Evolutionary conservation across 1,139 yeast species (phyloP).

Genomic region (Eremothecium sinecaudum): DNA sequence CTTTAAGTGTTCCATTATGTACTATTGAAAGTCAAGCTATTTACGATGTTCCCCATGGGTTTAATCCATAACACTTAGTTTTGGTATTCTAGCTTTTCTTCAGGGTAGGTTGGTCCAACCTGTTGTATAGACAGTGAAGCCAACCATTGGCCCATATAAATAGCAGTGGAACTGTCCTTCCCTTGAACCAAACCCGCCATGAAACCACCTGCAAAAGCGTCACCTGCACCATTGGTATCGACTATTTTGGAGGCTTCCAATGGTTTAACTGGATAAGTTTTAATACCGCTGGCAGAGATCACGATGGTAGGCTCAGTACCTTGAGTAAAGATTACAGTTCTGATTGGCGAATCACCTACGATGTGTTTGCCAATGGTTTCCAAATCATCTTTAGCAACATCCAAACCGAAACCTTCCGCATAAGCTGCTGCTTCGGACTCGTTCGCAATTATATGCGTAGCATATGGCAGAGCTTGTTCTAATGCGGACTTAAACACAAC

Average conservation of each 20-base stretch:
- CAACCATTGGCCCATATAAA: conserved; percentile 94
- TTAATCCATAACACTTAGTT: no score
- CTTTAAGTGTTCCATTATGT: no score
- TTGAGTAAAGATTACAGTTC: conserved; percentile 87
- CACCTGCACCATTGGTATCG: conserved; percentile 99
- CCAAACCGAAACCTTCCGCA: conserved; percentile 71
- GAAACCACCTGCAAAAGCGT: conserved; percentile 97
- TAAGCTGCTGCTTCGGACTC: conserved; percentile 95
- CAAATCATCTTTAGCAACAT: conserved; percentile 48
- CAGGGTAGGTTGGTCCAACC: conserved; percentile 90
- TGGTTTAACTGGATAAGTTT: conserved; percentile 57
- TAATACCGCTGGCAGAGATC: conserved; percentile 40
- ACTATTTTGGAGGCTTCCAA: conserved; percentile 57
- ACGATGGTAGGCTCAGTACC: conserved; percentile 87
- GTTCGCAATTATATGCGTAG: conserved; percentile 88
- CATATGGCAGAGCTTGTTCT: conserved; percentile 71
- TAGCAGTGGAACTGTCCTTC: conserved; percentile 48
- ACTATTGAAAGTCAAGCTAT: no score
- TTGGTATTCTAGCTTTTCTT: conserved; percentile 40
- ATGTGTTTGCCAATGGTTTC: conserved; percentile 72
- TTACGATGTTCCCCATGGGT: no score
- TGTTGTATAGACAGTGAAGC: conserved; percentile 87
- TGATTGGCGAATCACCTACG: conserved; percentile 55
- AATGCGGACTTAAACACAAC: conserved; percentile 91
- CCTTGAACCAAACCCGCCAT: conserved; percentile 80